phyloP scores from a whole-genome alignment of 352 stramenopile species.

The Globisporangium orthogonon region DNA sequence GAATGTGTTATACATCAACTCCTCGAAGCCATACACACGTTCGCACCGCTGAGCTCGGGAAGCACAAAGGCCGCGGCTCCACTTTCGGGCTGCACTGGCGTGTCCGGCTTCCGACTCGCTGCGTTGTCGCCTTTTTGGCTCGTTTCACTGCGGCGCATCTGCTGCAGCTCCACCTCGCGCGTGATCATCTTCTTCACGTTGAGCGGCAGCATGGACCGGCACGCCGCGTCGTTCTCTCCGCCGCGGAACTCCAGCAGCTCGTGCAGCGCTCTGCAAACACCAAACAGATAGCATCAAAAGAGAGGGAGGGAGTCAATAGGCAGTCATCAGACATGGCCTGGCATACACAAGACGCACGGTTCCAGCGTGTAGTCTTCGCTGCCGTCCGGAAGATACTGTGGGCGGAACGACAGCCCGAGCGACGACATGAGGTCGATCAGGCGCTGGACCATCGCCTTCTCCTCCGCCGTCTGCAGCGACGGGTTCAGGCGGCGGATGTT shows the following conservation, averaged over 20 bases:
- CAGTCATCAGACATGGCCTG: background rate
- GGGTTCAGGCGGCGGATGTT: slow-evolving; percentile 53
- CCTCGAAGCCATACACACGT: too few relatives aligned
- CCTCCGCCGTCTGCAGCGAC: slow-evolving; percentile 50
- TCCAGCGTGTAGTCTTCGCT: slow-evolving; percentile 69
- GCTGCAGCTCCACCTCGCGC: slow-evolving; percentile 73
- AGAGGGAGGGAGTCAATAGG: background rate
- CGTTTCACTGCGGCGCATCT: slow-evolving; percentile 62
- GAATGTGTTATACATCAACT: background rate
- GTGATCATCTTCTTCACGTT: slow-evolving; percentile 70
- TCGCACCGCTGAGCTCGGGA: slow-evolving; percentile 45
- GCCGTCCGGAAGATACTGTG: slow-evolving; percentile 59
- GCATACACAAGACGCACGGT: slow-evolving; percentile 37
- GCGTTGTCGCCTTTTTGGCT: slow-evolving; percentile 6
- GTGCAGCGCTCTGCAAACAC: slow-evolving; percentile 40
- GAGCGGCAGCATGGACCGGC: slow-evolving; percentile 41
- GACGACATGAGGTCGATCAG: slow-evolving; percentile 77
- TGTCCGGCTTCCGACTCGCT: background rate
- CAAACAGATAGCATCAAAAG: background rate
- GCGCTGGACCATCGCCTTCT: slow-evolving; percentile 57
- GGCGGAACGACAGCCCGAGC: slow-evolving; percentile 68
- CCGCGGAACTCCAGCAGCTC: slow-evolving; percentile 60
- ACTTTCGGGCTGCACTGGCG: background rate
- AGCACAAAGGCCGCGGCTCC: slow-evolving; percentile 29
- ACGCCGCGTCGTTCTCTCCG: slow-evolving; percentile 22